Evolutionary conservation across 2,329 filamentous ascomycete species (phyloP).

Genomic region (Thelonectria olida): DNA sequence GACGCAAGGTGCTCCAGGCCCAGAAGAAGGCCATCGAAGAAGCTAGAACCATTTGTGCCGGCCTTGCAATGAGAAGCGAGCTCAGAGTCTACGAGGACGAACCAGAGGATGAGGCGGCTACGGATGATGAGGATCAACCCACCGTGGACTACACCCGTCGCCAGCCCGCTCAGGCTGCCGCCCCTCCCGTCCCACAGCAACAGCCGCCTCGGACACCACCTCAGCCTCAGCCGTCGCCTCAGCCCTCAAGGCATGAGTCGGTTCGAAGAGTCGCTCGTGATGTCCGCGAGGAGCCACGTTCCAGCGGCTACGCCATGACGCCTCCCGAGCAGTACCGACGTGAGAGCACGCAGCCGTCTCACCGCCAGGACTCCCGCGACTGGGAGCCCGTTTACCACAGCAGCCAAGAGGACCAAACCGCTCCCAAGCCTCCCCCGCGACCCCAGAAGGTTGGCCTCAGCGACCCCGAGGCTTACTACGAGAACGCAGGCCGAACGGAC

Average conservation of each 20-base stretch:
- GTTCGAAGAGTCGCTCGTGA: conserved; percentile 34
- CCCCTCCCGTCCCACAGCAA: conserved; percentile 22
- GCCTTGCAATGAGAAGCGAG: conserved; percentile 62
- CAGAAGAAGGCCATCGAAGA: conserved; percentile 62
- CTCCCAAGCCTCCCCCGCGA: conserved; percentile 48
- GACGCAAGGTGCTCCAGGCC: conserved; percentile 56
- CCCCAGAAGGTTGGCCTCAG: conserved; percentile 49
- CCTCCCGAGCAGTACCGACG: conserved; percentile 16
- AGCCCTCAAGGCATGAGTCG: conserved; percentile 30
- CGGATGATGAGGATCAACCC: conserved; percentile 44
- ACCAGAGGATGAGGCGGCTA: conserved; percentile 41
- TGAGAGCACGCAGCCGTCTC: conserved; percentile 7
- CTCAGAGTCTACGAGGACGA: conserved; percentile 53
- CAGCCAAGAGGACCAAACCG: conserved; percentile 33
- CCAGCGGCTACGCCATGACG: conserved; percentile 28
- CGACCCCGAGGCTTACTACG: conserved; percentile 47
- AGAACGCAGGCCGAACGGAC: conserved; percentile 33
- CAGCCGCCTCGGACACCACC: conserved; percentile 13
- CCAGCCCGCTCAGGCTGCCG: conserved; percentile 29
- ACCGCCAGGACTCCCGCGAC: conserved; percentile 30
- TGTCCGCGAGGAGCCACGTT: conserved; percentile 33
- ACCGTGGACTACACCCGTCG: conserved; percentile 25
- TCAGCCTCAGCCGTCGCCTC: conserved; percentile 8
- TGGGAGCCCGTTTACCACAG: conserved; percentile 44
- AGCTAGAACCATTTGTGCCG: conserved; percentile 58